These are phyloP conservation scores for Cucurbitaria berberidis DNA, from an alignment of 2,329 filamentous ascomycete species.

Conservation along the genomic window DNA sequence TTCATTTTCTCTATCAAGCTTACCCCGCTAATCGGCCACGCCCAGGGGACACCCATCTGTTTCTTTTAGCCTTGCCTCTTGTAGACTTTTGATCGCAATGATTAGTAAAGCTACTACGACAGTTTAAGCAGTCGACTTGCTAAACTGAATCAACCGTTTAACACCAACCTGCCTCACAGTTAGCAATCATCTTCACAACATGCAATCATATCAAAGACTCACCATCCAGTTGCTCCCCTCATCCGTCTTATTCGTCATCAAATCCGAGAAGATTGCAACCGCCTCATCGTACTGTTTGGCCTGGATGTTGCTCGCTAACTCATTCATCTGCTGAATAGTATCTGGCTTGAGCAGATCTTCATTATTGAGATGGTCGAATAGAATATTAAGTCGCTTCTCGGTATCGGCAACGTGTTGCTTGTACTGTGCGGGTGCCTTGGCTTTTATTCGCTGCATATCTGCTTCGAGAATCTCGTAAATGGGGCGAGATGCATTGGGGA, in stretches of 20 bases:
- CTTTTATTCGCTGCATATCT: conserved; percentile 88
- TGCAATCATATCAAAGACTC: conserved; percentile 31
- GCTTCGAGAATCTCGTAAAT: conserved; percentile 80
- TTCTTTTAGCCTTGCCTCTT: neutral
- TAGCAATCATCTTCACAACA: conserved; percentile 6
- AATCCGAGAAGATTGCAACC: conserved; percentile 51
- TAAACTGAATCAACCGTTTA: conserved; percentile 48
- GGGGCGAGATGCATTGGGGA: conserved; percentile 75
- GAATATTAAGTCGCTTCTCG: conserved; percentile 85
- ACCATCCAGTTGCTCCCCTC: conserved; percentile 61
- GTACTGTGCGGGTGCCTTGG: conserved; percentile 84
- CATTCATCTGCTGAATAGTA: conserved; percentile 71
- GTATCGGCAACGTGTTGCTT: conserved; percentile 90
- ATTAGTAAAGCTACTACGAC: neutral
- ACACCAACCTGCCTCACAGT: conserved; percentile 39
- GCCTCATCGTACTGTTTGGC: conserved; percentile 55
- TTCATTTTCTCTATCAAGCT: neutral
- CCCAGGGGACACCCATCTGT: neutral
- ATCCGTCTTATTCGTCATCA: conserved; percentile 57
- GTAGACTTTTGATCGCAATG: neutral
- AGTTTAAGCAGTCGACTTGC: conserved; percentile 35
- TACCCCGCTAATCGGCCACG: neutral
- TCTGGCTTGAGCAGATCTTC: conserved; percentile 84
- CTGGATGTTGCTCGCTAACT: conserved; percentile 56
- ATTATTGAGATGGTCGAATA: conserved; percentile 99